Percentiles rank a stretch among this genome's conserved stretches.
These are phyloP conservation scores for Teratosphaeria nubilosa DNA, from an alignment of 2,329 filamentous ascomycete species.

Conservation along the genomic window DNA sequence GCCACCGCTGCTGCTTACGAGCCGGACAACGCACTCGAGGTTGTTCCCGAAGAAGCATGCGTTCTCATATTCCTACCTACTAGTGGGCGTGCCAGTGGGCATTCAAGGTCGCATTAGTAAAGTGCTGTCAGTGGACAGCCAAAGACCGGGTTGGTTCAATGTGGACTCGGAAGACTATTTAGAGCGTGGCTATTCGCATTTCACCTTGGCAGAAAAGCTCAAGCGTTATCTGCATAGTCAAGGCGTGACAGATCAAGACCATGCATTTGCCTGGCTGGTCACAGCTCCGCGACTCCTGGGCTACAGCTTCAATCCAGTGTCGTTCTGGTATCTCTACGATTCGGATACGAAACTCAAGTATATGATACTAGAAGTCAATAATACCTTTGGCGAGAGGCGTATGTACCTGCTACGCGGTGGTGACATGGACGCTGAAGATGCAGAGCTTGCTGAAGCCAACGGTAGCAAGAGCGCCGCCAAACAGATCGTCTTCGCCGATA, in stretches of 20 bases:
- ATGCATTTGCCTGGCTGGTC: conserved; percentile 59
- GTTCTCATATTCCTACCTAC: conserved; percentile 62
- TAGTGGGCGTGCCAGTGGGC: conserved; percentile 58
- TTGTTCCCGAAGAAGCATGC: conserved; percentile 58
- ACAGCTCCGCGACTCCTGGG: conserved; percentile 60
- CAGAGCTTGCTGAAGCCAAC: background rate
- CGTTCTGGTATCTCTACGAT: conserved; percentile 70
- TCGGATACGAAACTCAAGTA: conserved; percentile 46
- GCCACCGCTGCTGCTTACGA: conserved; percentile 51
- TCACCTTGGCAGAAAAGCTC: conserved; percentile 55
- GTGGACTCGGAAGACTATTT: conserved; percentile 54
- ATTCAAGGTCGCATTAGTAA: conserved; percentile 47
- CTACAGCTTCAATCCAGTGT: conserved; percentile 65
- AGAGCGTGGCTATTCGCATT: conserved; percentile 39
- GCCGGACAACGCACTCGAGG: conserved; percentile 54
- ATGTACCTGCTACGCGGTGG: conserved; percentile 51
- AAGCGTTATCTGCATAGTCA: conserved; percentile 46
- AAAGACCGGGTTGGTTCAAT: conserved; percentile 44
- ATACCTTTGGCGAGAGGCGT: conserved; percentile 63
- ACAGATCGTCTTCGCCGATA: conserved; percentile 34
- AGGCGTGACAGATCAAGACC: conserved; percentile 49
- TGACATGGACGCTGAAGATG: background rate
- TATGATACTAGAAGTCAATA: conserved; percentile 65
- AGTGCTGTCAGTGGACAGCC: conserved; percentile 42
- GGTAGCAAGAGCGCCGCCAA: background rate